Evolutionary conservation across 2,329 filamentous ascomycete species (phyloP).

Genomic region (Metarhizium humberi): DNA sequence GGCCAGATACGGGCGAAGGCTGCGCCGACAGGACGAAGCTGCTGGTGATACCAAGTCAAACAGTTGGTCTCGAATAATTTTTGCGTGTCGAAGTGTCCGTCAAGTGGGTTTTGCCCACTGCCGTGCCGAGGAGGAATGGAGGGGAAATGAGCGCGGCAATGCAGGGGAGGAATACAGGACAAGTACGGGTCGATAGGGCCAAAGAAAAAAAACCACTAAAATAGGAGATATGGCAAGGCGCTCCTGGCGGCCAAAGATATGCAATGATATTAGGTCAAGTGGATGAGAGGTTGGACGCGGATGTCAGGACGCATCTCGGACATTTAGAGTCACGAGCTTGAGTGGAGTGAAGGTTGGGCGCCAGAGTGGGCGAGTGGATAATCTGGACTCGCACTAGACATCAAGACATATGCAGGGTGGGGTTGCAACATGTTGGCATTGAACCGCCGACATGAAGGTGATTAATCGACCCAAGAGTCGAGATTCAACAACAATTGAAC

Average conservation of each 20-base stretch:
- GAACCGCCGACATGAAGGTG: no score
- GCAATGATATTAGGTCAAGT: not conserved
- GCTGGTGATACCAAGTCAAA: not conserved
- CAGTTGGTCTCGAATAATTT: not conserved
- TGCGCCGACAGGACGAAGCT: not conserved
- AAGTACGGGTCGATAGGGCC: no score
- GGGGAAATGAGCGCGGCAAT: not conserved
- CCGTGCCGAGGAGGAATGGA: slow-evolving; percentile 2
- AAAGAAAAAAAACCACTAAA: no score
- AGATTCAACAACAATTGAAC: no score
- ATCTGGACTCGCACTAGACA: no score
- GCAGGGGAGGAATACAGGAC: not conserved
- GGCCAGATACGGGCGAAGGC: not conserved
- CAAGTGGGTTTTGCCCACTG: not conserved
- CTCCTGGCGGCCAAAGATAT: not conserved
- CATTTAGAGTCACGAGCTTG: not conserved
- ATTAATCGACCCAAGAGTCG: no score
- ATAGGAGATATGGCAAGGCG: not conserved
- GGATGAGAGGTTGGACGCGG: not conserved
- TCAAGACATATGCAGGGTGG: no score
- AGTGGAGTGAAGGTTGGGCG: no score
- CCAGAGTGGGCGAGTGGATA: no score
- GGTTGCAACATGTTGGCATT: no score
- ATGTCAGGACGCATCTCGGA: no score
- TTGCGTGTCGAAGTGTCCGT: not conserved